Base-by-base conservation (phyloP, 768 basidiomycete species). In the Agaricus sinodeliciosus region DNA sequence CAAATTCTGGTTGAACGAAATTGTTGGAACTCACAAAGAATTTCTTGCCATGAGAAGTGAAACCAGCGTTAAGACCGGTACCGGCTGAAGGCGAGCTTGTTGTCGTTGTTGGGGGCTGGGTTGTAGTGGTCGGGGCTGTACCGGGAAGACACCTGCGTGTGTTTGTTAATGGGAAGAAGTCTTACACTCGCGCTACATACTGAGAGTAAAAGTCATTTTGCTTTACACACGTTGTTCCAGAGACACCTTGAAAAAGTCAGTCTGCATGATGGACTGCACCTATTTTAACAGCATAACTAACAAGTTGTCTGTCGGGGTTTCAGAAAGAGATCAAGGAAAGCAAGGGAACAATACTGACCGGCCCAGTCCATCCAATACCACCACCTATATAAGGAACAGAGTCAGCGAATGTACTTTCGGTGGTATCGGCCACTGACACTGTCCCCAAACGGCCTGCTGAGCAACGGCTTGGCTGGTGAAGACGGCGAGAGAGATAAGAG, bases 361-460 rank as follows among this genome's bases (percentile, higher is more conserved):
- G 60, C 44, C 72, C 72, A 40, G 58, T 58, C 58, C 62, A 70
- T 35, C 62, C 62, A 22, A 65, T 67, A 16, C 69, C 68, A 22
- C 64, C 63, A 54, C 65, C 64, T 67, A 49, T 15, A 48, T 42
- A 7, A 48, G 12, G 15, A 12, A 12, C 2, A 13, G 28, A 2
- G 13, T 54, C 12, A 27, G 18, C 49, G 31, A 27, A 15, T 13
- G 12, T 15, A 12, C 15, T 3, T 7, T 18, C 13, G n/a, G 18
- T 35, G 16, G 13, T 47, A 47, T 8, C 31, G 11, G 42, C 13
- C 8, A 59, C 65, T 42, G 28, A 70, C 71, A 73, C 62, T 71
- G 70, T 34, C 68, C 68, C 63, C 65, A 73, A 19, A 68, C 66
- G 16, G 63, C 62, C n/a, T 65, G 63, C 12, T 65, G 66, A 25